Evolutionary conservation across 2,329 filamentous ascomycete genomes (phyloP).

Genomic region (Verticillium klebahnii): DNA sequence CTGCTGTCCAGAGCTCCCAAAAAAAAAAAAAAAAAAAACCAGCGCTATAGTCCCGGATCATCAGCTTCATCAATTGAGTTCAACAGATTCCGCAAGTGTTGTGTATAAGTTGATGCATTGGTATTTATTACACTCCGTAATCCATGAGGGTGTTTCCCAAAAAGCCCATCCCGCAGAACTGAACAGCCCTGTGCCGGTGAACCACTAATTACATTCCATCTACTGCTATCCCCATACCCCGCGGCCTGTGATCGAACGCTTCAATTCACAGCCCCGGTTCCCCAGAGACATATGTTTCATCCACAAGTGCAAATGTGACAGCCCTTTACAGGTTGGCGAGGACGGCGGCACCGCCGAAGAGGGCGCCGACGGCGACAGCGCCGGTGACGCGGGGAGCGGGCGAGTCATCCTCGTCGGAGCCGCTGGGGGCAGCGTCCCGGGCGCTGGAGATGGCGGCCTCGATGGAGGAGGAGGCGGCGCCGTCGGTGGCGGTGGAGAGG

Average conservation of each 20-base stretch:
- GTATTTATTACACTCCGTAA: neutral
- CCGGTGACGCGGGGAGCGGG: constrained; percentile 33
- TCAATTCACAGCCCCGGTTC: neutral
- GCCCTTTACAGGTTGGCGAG: constrained; percentile 37
- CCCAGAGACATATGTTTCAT: neutral
- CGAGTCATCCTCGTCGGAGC: constrained; percentile 12
- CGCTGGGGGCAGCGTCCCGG: constrained; percentile 12
- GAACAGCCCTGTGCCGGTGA: neutral
- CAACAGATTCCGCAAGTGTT: neutral
- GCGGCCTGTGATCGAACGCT: neutral
- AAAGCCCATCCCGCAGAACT: neutral
- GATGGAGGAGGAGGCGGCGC: constrained; percentile 13
- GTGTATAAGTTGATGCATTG: neutral
- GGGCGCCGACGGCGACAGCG: constrained; percentile 38
- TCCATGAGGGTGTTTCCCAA: neutral
- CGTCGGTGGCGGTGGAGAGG: constrained; percentile 16
- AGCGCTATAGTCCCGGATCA: no score
- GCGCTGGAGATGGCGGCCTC: constrained; percentile 5
- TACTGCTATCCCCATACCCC: neutral
- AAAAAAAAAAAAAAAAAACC: no score
- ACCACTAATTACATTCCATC: neutral
- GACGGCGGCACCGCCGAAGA: constrained; percentile 41
- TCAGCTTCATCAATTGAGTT: neutral
- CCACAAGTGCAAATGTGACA: neutral
- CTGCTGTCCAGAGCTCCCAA: neutral